These are phyloP conservation scores for Camillea tinctor DNA, from an alignment of 2,329 filamentous ascomycete species.

Conservation along the genomic window DNA sequence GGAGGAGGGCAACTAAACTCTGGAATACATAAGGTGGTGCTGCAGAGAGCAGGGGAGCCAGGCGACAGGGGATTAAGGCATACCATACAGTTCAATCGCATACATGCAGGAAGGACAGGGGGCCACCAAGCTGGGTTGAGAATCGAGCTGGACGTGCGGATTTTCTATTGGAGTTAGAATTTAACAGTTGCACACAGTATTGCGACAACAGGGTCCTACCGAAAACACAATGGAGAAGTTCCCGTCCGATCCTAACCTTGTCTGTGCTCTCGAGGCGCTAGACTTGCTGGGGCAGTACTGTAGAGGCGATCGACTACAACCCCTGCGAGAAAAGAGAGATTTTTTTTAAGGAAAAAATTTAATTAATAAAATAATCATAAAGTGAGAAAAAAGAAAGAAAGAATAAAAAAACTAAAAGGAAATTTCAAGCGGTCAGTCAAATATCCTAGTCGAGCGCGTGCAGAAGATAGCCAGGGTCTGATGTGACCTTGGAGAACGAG, in stretches of 20 bases:
- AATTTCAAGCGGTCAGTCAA: conserved; percentile 31
- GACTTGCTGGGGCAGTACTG: conserved; percentile 12
- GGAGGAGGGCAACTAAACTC: conserved; percentile 4
- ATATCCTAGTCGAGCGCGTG: conserved; percentile 20
- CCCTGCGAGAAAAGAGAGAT: conserved; percentile 18
- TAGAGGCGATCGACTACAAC: conserved; percentile 2
- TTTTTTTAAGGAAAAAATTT: too few relatives aligned
- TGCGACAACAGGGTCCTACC: conserved; percentile 6
- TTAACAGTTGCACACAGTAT: conserved; percentile 18
- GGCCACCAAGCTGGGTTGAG: conserved; percentile 1
- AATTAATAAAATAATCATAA: too few relatives aligned
- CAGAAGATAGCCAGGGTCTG: conserved; percentile 6
- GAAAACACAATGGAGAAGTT: neutral
- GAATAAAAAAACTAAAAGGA: conserved; percentile 16
- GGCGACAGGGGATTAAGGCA: conserved; percentile 5
- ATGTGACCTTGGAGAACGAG: conserved; percentile 1
- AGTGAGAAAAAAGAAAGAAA: neutral
- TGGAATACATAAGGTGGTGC: conserved; percentile 22
- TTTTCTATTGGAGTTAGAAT: conserved; percentile 7
- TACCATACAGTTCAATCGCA: conserved; percentile 16
- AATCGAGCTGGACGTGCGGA: conserved; percentile 9
- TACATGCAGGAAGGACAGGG: neutral
- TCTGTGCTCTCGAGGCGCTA: conserved; percentile 17
- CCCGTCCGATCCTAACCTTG: neutral
- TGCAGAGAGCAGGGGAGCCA: conserved; percentile 22